These are phyloP conservation scores for Kuraishia capsulata DNA, from an alignment of 805 yeast species.

Conservation along the genomic window DNA sequence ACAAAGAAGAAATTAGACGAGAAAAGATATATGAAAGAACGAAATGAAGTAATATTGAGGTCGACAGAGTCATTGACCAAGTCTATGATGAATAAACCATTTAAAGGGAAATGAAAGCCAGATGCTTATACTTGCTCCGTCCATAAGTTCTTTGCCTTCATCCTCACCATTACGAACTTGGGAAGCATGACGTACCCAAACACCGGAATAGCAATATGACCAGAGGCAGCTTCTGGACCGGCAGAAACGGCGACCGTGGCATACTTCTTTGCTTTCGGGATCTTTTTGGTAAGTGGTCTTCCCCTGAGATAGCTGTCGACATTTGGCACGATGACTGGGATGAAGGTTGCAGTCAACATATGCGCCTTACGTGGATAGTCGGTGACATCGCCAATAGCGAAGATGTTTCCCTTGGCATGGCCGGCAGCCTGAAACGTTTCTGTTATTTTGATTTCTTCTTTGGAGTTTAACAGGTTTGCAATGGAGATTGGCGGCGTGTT, in stretches of 20 bases:
- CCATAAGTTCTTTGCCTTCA: not conserved
- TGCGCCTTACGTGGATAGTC: constrained; percentile 12
- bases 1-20: too few relatives aligned
- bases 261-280: not conserved
- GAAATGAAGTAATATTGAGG: too few relatives aligned
- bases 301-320: not conserved
- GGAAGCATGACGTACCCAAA: not conserved
- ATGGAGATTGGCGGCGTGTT: constrained; percentile 1
- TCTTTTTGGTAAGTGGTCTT: not conserved
- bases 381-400: constrained; percentile 25
- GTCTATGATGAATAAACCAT: too few relatives aligned
- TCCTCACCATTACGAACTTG: not conserved
- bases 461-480: constrained; percentile 5
- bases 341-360: not conserved
- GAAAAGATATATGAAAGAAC: too few relatives aligned
- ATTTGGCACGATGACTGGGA: not conserved
- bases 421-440: constrained; percentile 14
- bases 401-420: constrained; percentile 13
- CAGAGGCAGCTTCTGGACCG: not conserved
- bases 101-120: too few relatives aligned
- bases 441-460: constrained; percentile 8
- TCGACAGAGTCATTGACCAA: too few relatives aligned
- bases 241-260: not conserved
- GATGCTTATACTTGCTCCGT: not conserved
- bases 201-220: not conserved